Evolutionary conservation across 2,329 filamentous ascomycete species (phyloP).

Genomic region (Thielaviopsis punctulata): DNA sequence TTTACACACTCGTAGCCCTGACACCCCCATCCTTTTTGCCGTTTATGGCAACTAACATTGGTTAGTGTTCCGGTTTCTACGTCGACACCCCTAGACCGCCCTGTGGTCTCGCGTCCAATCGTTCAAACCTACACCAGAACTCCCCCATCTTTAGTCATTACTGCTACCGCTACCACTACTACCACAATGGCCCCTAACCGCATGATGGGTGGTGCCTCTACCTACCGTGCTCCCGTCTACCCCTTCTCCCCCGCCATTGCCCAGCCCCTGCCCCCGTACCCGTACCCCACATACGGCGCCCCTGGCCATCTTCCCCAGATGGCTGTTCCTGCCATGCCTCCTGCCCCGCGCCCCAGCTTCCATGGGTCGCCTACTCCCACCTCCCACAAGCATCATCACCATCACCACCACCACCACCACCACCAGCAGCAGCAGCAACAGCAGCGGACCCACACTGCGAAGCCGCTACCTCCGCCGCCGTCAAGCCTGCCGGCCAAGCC

Average conservation of each 20-base stretch:
- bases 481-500: conserved; percentile 7
- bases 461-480: not conserved
- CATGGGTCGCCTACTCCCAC: not conserved
- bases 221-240: not conserved
- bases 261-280: not conserved
- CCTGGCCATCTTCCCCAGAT: not conserved
- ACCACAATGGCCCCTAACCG: conserved; percentile 1
- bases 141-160: not conserved
- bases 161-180: not conserved
- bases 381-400: not conserved
- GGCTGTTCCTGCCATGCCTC: not conserved
- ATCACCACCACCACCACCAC: not conserved
- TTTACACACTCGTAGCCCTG: no score
- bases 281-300: not conserved
- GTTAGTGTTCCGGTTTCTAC: conserved; percentile 4
- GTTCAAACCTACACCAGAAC: not conserved
- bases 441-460: not conserved
- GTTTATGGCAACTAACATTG: conserved; percentile 9
- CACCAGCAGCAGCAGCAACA: no score
- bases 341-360: not conserved
- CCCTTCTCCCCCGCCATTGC: not conserved
- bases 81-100: not conserved
- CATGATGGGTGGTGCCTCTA: not conserved
- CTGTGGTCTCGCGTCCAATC: not conserved
- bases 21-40: conserved; percentile 4